These are phyloP conservation scores for Gymnopus androsaceus DNA, from an alignment of 1,284 basidiomycete species.

Conservation along the genomic window DNA sequence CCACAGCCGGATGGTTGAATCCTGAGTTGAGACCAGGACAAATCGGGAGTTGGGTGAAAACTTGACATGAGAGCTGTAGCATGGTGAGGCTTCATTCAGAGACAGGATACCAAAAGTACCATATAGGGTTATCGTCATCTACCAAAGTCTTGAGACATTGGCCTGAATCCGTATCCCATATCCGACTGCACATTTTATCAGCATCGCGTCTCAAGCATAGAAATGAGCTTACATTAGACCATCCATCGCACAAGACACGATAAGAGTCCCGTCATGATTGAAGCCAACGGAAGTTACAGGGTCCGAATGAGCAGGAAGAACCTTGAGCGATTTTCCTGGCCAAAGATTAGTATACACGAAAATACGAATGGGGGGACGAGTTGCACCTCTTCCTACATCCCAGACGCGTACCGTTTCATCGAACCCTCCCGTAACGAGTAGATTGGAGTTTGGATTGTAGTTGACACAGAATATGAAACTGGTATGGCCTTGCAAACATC, in stretches of 20 bases:
- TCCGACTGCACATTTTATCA: conserved; percentile 58
- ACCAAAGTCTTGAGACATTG: conserved; percentile 97
- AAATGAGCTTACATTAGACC: conserved; percentile 79
- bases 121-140: conserved; percentile 93
- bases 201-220: conserved; percentile 9
- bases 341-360: neutral
- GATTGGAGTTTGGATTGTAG: conserved; percentile 86
- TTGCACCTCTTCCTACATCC: conserved; percentile 88
- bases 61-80: conserved; percentile 70
- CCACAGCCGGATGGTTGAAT: conserved; percentile 93
- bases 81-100: neutral
- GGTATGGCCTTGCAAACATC: conserved; percentile 80
- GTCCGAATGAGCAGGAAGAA: conserved; percentile 93
- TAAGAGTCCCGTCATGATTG: conserved; percentile 92
- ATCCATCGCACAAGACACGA: conserved; percentile 94
- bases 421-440: conserved; percentile 90
- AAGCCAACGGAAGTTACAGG: conserved; percentile 93
- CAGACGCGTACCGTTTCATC: conserved; percentile 95
- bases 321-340: conserved; percentile 74
- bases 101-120: conserved; percentile 46
- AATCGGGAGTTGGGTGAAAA: conserved; percentile 94
- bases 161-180: conserved; percentile 96
- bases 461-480: conserved; percentile 93
- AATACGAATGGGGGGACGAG: neutral
- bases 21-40: conserved; percentile 87